Evolutionary conservation across 306 rosid genomes (phyloP), one percentile per base, ranked within the genome.

Genomic region (Glycine latifolia): DNA sequence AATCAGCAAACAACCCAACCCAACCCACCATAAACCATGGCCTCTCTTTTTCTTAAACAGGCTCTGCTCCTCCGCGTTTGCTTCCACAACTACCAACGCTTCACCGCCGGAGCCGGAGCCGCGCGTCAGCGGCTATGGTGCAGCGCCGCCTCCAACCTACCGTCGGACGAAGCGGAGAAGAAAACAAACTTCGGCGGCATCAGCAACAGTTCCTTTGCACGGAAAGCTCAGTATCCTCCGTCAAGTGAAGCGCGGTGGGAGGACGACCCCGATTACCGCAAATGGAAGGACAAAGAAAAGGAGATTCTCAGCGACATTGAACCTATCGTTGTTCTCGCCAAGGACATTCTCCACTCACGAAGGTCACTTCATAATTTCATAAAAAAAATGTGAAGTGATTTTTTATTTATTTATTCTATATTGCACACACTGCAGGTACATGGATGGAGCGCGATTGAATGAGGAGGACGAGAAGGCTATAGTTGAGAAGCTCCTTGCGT

Each of bases 261-360:
- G 88, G 88, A 88, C 39, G 92, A 91, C 17, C 81, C 91, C 0
- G 91, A 89, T 14, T 91, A 77, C 76, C 86, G 92, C 7, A 89
- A 81, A 63, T 95, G 96, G 98, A 91, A 88, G 82, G 81, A 91
- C 54, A 87, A 85, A 72, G 95, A 93, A 77, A 65, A 80, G 0
- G 92, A 86, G 83, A 93, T 95, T 78, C 89, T 90, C 48, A 60
- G 41, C 1, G 99, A 95, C 65, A 86, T 95, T 71, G 89, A 88
- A 62, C 97, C 98, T 15, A 69, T 90, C 31, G 8, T 84, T 60
- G 61, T 73, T 82, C 89, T 92, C 37, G 74, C 92, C 13, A 95
- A 89, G 81, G 91, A 88, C 6, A 95, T 95, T 81, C 90, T 95
- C 55, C 99, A 93, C 82, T 91, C 97, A 0, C 44, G 59, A 67